Base-by-base conservation (phyloP, 495 filamentous ascomycete genomes). In the Podospora pseudoanserina region DNA sequence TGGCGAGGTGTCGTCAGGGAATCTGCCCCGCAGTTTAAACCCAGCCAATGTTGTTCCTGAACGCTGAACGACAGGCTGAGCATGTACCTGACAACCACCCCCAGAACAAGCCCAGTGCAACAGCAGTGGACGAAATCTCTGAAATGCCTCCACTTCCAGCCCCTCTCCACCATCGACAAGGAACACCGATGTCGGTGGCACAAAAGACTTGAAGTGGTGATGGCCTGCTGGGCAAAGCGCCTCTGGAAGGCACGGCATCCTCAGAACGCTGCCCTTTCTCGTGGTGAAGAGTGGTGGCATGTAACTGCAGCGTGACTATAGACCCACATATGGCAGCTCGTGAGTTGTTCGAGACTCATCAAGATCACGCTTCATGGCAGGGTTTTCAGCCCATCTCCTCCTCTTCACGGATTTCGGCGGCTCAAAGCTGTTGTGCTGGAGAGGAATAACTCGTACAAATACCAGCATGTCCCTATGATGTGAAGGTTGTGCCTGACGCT, bases 141-240 rank as follows among this genome's bases (percentile, higher is more conserved):
- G 57, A 69, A 64, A 57, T 66, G 66, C 66, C 65, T 67, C 70
- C 58, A 61, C 67, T 54, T 28, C 54, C 54, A 60, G 53, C 70
- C 70, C 71, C 68, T 72, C 72, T 72, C 72, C 5, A 71, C 67
- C 70, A 53, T 66, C 30, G 67, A 67, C 66, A 68, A 66, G 74
- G 70, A 65, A 63, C 57, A 65, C 71, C 71, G 73, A 72, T 71
- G 55, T 73, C 69, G 70, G 65, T 68, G 70, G 67, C 70, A 63
- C 20, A 4, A 23, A 23, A 39, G 65, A 5, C 55, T 60, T 13
- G 6, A 18, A 18, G 55, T 20, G n/a, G 6, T 58, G n/a, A 58
- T 58, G 55, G 55, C 23, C 18, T 58, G 55, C 55, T 58, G 55
- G 55, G 19, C 11, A 56, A 56, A 56, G 19, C 54, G 54, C 54